Base-by-base conservation (phyloP, 2,329 filamentous ascomycete species). In the Fusarium pilosicola region DNA sequence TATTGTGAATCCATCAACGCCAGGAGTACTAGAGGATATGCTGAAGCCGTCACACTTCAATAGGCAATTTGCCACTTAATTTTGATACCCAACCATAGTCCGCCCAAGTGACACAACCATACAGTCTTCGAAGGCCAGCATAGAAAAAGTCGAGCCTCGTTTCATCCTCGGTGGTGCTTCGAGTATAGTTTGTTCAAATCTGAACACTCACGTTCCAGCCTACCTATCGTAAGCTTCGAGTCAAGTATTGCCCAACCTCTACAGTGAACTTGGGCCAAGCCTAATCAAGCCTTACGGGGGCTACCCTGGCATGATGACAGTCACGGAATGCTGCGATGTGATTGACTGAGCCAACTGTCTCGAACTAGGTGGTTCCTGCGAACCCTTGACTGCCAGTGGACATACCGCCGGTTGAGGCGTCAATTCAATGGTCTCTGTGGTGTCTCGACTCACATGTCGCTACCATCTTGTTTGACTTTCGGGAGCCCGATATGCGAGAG, bases 301-400 rank as follows among this genome's bases (percentile, higher is more conserved):
- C 51, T 48, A 73, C 62, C 69, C 69, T 69, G 48, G 74, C 39
- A 62, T 57, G 49, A 68, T 60, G 57, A 62, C 64, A 46, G 60
- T 63, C 56, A 63, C 70, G 41, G 26, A 59, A 44, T 48, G 70
- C 52, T 57, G 66, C 68, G 65, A 68, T 67, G 61, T 71, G 61
- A 67, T 63, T 75, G 72, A 75, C 74, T 68, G 73, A 65, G 68
- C 67, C 62, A 76, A 68, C 54, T 77, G 73, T 66, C 66, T 78
- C 73, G 73, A 78, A 76, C 76, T 73, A 71, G 62, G 71, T 68
- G 70, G 75, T 77, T 78, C 71, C 71, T 75, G 74, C 71, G 71
- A 78, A 77, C 70, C 74, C 65, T 70, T 68, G 72, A 68, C 71
- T 74, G 65, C 71, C 62, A 65, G 65, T 52, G 24, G 68, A 41